Evolutionary conservation across 2,329 filamentous ascomycete species (phyloP).

Genomic region (Tolypocladium ovalisporum): DNA sequence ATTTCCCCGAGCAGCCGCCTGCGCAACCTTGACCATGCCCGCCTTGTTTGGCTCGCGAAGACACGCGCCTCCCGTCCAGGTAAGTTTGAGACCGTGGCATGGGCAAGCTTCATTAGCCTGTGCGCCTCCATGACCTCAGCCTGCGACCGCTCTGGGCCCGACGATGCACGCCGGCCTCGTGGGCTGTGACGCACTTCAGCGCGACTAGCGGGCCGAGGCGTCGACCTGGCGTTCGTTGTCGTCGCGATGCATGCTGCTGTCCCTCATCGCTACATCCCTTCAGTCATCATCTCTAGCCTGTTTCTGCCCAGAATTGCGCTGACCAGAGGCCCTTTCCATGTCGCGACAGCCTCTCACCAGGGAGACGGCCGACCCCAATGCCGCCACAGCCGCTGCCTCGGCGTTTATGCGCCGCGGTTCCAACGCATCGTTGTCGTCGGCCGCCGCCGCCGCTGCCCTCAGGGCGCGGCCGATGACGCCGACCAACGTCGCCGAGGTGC

Average conservation of each 20-base stretch:
- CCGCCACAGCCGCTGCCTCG: constrained; percentile 68
- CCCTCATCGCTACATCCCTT: not conserved
- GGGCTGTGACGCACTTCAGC: not conserved
- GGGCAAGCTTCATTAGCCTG: not conserved
- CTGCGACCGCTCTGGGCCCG: not conserved
- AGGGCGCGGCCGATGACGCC: constrained; percentile 68
- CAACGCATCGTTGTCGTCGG: constrained; percentile 63
- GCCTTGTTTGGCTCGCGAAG: constrained; percentile 3
- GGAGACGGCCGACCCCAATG: constrained; percentile 58
- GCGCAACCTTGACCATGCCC: constrained; percentile 1
- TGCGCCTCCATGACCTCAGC: not conserved
- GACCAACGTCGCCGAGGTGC: constrained; percentile 68
- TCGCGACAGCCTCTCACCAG: constrained; percentile 47
- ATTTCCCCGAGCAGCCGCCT: not conserved
- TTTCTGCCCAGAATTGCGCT: constrained; percentile 6
- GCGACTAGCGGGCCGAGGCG: not conserved
- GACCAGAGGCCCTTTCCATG: constrained; percentile 8
- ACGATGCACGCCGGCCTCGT: not conserved
- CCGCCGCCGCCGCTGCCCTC: constrained; percentile 78
- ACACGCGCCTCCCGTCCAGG: constrained; percentile 4
- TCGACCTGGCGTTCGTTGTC: not conserved
- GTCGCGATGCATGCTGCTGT: not conserved
- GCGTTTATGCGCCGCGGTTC: constrained; percentile 63
- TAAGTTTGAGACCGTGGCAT: constrained; percentile 1
- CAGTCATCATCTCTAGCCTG: not conserved